Conservation (phyloP, 2,329 filamentous ascomycete species). For the Penicillium sp. region DNA sequence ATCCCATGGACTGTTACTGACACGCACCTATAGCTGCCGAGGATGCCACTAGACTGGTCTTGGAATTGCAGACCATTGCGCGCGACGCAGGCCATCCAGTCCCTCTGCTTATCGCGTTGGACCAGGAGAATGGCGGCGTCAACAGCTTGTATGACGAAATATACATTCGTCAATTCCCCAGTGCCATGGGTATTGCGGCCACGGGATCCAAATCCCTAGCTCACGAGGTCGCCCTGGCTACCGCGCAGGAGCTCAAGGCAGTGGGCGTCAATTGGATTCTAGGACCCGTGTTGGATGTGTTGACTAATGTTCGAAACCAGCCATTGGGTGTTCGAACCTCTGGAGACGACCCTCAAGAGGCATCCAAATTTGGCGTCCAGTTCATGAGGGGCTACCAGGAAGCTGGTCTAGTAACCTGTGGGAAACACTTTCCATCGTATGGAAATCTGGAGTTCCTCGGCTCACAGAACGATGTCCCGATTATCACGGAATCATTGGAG, state of each 20-base stretch:
- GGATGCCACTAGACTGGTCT: conserved; percentile 82
- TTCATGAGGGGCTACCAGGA: conserved; percentile 92
- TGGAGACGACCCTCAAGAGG: conserved; percentile 92
- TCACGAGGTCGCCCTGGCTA: conserved; percentile 88
- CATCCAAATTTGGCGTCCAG: conserved; percentile 86
- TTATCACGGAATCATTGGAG: conserved; percentile 92
- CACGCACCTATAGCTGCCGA: conserved; percentile 68
- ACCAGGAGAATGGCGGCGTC: conserved; percentile 97
- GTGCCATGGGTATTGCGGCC: conserved; percentile 94
- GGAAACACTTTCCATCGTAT: conserved; percentile 96
- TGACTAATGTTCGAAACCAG: conserved; percentile 90
- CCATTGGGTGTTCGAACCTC: conserved; percentile 85
- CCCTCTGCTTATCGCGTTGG: conserved; percentile 84
- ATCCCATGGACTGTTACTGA: neutral
- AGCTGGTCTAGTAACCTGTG: conserved; percentile 83
- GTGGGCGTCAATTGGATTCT: conserved; percentile 96
- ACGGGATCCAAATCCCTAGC: conserved; percentile 82
- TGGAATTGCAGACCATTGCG: conserved; percentile 90
- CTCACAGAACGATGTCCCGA: conserved; percentile 86
- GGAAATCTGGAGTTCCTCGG: conserved; percentile 92
- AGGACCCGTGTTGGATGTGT: conserved; percentile 87
- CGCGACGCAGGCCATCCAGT: conserved; percentile 86
- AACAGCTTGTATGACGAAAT: conserved; percentile 96
- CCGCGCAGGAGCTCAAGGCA: conserved; percentile 85
- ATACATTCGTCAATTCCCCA: conserved; percentile 94